These are phyloP conservation scores for Drosera spatulata DNA, from an alignment of 179 eudicot genomes.

Conservation along the genomic window DNA sequence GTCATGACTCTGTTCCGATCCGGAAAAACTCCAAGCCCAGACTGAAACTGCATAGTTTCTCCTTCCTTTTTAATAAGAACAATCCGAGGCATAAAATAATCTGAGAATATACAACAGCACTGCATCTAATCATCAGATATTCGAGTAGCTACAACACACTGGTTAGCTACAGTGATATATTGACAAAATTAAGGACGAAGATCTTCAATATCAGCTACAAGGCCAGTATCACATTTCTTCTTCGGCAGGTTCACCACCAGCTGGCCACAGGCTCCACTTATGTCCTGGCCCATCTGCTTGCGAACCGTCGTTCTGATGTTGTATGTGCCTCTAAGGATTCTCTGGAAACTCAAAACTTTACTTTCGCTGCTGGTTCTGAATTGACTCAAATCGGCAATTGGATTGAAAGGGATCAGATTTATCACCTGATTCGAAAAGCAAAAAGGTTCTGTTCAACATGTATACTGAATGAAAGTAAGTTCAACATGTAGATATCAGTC, in stretches of 20 bases:
- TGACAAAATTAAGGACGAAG: slow-evolving; percentile 30
- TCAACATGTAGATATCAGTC: no score
- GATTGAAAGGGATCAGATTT: slow-evolving; percentile 91
- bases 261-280: slow-evolving; percentile 97
- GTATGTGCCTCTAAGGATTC: slow-evolving; percentile 49
- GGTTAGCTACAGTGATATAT: no score
- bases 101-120: no score
- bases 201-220: slow-evolving; percentile 81
- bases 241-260: slow-evolving; percentile 53
- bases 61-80: no score
- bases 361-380: slow-evolving; percentile 55
- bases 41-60: no score
- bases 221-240: slow-evolving; percentile 23
- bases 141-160: no score
- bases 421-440: slow-evolving; percentile 39
- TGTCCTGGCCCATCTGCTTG: slow-evolving; percentile 98
- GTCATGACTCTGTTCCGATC: no score
- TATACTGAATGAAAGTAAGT: no score
- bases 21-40: no score
- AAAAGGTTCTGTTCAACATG: no score
- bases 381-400: slow-evolving; percentile 56
- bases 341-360: slow-evolving; percentile 62
- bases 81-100: no score
- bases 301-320: slow-evolving; percentile 81
- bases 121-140: no score